These are phyloP conservation scores for Purpureocillium lavendulum DNA, from an alignment of 2,329 filamentous ascomycete genomes.

Conservation along the genomic window DNA sequence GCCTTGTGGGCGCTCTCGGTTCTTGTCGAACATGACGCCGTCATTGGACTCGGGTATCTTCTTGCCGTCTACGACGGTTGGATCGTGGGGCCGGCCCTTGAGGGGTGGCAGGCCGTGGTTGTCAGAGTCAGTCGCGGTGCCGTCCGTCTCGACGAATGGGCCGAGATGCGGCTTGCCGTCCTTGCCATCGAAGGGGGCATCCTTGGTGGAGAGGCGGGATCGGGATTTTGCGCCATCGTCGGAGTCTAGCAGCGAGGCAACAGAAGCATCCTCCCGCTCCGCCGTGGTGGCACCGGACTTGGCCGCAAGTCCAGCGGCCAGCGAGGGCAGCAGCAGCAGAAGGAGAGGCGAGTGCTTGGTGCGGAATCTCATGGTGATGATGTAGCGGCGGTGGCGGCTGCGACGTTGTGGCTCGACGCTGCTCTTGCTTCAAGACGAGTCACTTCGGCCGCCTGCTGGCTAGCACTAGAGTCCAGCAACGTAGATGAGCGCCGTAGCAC, in stretches of 20 bases:
- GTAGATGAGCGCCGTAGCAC: no score
- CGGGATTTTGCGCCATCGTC: constrained; percentile 23
- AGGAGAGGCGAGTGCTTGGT: constrained; percentile 45
- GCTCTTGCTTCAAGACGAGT: not conserved
- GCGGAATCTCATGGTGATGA: constrained; percentile 50
- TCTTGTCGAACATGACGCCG: constrained; percentile 89
- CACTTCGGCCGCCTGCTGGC: no score
- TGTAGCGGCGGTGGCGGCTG: not conserved
- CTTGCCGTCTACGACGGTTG: constrained; percentile 48
- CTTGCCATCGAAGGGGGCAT: constrained; percentile 83
- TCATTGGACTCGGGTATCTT: constrained; percentile 59
- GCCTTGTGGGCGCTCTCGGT: constrained; percentile 65
- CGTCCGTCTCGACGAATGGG: constrained; percentile 59
- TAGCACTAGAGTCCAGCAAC: no score
- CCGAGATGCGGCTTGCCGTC: constrained; percentile 92
- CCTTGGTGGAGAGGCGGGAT: constrained; percentile 45
- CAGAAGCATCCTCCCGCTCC: constrained; percentile 10
- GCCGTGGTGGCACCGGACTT: constrained; percentile 15
- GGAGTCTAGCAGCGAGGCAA: constrained; percentile 16
- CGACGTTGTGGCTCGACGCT: not conserved
- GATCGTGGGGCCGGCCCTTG: constrained; percentile 42
- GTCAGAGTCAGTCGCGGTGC: constrained; percentile 21
- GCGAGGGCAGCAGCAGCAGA: constrained; percentile 50
- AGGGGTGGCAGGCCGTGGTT: constrained; percentile 32
- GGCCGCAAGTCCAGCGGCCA: constrained; percentile 35